These are phyloP conservation scores for Nidula microcarpa DNA, from an alignment of 768 basidiomycete genomes.

Conservation along the genomic window DNA sequence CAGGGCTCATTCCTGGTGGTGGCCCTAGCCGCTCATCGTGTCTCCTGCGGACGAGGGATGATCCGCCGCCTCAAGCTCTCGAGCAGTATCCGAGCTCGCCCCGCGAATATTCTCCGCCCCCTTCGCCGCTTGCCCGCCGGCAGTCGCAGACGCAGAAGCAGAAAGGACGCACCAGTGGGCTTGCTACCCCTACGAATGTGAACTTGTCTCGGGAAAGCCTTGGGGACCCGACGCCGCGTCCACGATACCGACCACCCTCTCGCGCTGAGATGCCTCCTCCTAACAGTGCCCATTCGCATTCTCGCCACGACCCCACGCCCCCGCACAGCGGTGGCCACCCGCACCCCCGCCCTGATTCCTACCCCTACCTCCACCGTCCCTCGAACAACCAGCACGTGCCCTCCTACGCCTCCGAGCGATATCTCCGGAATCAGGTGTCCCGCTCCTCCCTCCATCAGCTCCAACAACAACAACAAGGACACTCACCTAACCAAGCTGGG, in stretches of 20 bases:
- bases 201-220: slow-evolving; percentile 31
- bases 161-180: slow-evolving; percentile 12
- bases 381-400: slow-evolving; percentile 5
- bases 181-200: slow-evolving; percentile 24
- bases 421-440: slow-evolving; percentile 7
- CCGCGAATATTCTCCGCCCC: slow-evolving; percentile 22
- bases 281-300: too few species aligned
- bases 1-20: slow-evolving; percentile 53
- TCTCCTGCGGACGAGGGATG: slow-evolving; percentile 7
- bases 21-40: slow-evolving; percentile 16
- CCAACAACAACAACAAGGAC: slow-evolving; percentile 1
- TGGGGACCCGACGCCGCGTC: slow-evolving; percentile 17
- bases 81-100: slow-evolving; percentile 1
- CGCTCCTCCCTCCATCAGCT: slow-evolving; percentile 19
- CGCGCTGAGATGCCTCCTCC: slow-evolving; percentile 1
- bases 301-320: neutral
- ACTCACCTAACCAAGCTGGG: slow-evolving; percentile 19
- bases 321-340: neutral
- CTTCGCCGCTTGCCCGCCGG: slow-evolving; percentile 24
- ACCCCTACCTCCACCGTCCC: slow-evolving; percentile 10
- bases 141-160: slow-evolving; percentile 9
- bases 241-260: slow-evolving; percentile 5
- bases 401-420: neutral
- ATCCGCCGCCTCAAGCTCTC: neutral
- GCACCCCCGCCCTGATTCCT: slow-evolving; percentile 2